Evolutionary conservation across 768 basidiomycete genomes (phyloP).

Genomic region (Pulveroboletus ravenelii): DNA sequence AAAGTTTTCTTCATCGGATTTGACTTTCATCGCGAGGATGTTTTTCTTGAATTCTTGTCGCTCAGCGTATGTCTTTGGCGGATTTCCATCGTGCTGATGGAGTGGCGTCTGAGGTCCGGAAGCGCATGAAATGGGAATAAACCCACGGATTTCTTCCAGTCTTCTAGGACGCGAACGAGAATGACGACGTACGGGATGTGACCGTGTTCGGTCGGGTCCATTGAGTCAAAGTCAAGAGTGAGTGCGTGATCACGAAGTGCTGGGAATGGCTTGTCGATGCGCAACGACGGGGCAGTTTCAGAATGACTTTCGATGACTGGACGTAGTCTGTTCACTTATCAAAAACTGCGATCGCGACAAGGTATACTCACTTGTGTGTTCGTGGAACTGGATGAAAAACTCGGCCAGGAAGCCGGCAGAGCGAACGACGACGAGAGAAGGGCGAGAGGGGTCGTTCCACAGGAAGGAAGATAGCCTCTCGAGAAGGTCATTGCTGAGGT

Average conservation of each 20-base stretch:
- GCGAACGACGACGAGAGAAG: conserved; percentile 72
- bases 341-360: not conserved
- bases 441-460: conserved; percentile 56
- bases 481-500: conserved; percentile 55
- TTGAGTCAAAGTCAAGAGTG: conserved; percentile 63
- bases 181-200: conserved; percentile 91
- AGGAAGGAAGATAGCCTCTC: conserved; percentile 58
- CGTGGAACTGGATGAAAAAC: conserved; percentile 84
- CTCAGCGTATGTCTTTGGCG: conserved; percentile 53
- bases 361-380: conserved; percentile 66
- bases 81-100: conserved; percentile 59
- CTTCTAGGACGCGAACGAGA: conserved; percentile 74
- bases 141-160: conserved; percentile 76
- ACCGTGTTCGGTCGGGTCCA: conserved; percentile 86
- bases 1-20: conserved; percentile 93
- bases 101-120: not conserved
- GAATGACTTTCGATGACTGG: conserved; percentile 88
- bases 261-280: conserved; percentile 87
- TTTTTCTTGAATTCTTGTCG: conserved; percentile 71
- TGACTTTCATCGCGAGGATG: conserved; percentile 61
- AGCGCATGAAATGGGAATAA: not conserved
- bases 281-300: conserved; percentile 66
- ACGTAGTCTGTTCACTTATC: not conserved
- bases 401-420: conserved; percentile 89
- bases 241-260: conserved; percentile 69